Evolutionary conservation across 2,329 filamentous ascomycete genomes (phyloP), one percentile per base, ranked within the genome.

Genomic region (Diaporthe nobilis): DNA sequence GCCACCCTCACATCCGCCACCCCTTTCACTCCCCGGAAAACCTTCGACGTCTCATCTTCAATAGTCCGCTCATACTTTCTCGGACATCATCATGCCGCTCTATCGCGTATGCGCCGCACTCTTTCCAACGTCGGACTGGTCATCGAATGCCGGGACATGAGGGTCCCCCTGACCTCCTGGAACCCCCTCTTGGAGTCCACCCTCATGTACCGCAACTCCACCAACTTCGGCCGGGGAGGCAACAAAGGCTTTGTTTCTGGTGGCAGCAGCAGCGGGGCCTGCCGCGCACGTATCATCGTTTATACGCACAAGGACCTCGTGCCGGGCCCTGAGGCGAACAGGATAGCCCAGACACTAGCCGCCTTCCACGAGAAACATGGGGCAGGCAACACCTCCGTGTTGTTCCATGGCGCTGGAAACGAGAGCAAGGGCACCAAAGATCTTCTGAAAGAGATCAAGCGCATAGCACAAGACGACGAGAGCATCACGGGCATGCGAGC

Each of bases 91-190:
- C 91, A 92, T 77, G 90, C 94, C 13, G 97, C 94, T 22, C 88
- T 98, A 44, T 88, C 90, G 65, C 93, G 94, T 82, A 98, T 98
- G 93, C 94, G 94, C 82, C 91, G 91, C 53, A 89, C 94, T 82
- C 90, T 99, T 67, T 92, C 92, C 39, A 92, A 92, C 77, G 94
- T 98, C 80, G 94, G 96, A 81, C 92, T 98, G 58, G 92, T 99
- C 72, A 91, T 99, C 81, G 97, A 99, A 87, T 98, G 96, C 84
- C 94, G 97, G 81, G 97, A 99, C 87, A 95, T 95, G 82, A 93
- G 97, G 65, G 92, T 98, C 0, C 97, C 97, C 0, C 86, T 98
- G 13, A 96, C 95, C 0, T 97, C 95, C 4, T 92, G 95, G 79
- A 99, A 99, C 82, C 96, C 96, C 0, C 86, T 96, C 61, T 96